Percentiles rank a stretch among this genome's conserved stretches.
phyloP scores from a whole-genome alignment of 2,329 filamentous ascomycete genomes.

The Cladorrhinum sp. region DNA sequence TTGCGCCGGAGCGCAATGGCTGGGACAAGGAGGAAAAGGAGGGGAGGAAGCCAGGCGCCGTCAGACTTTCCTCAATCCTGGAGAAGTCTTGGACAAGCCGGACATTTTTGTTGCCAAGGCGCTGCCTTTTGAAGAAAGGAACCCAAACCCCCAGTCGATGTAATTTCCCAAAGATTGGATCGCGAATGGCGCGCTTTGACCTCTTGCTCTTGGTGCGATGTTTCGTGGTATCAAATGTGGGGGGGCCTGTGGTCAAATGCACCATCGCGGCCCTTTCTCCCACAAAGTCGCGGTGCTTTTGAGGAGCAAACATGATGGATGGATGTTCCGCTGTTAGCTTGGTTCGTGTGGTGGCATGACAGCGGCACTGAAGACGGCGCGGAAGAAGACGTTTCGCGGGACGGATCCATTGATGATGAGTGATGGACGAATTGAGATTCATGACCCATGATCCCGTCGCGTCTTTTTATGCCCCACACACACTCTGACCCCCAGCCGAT shows the following conservation, averaged over 20 bases:
- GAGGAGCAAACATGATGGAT: not conserved
- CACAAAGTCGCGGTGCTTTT: not conserved
- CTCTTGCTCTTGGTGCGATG: not conserved
- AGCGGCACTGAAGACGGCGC: not conserved
- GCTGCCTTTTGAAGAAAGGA: slow-evolving; percentile 12
- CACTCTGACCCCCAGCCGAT: not conserved
- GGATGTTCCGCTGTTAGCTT: not conserved
- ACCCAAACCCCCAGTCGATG: slow-evolving; percentile 14
- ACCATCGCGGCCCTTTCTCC: not conserved
- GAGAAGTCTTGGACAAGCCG: not conserved
- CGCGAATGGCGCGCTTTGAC: slow-evolving; percentile 15
- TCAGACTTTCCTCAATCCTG: not conserved
- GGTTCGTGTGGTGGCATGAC: not conserved
- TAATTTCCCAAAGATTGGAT: slow-evolving; percentile 24
- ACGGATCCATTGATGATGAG: not conserved
- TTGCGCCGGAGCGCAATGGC: slow-evolving; percentile 17
- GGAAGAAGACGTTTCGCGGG: not conserved
- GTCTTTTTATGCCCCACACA: not conserved
- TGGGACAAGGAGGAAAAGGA: slow-evolving; percentile 1
- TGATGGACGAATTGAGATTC: not conserved
- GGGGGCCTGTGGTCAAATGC: not conserved
- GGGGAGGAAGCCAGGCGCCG: not conserved
- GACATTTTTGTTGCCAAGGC: slow-evolving; percentile 4
- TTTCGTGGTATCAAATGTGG: slow-evolving; percentile 5
- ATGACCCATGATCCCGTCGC: not conserved